phyloP scores from a whole-genome alignment of 495 filamentous ascomycete species.

The Hypoxylon lenormandii region DNA sequence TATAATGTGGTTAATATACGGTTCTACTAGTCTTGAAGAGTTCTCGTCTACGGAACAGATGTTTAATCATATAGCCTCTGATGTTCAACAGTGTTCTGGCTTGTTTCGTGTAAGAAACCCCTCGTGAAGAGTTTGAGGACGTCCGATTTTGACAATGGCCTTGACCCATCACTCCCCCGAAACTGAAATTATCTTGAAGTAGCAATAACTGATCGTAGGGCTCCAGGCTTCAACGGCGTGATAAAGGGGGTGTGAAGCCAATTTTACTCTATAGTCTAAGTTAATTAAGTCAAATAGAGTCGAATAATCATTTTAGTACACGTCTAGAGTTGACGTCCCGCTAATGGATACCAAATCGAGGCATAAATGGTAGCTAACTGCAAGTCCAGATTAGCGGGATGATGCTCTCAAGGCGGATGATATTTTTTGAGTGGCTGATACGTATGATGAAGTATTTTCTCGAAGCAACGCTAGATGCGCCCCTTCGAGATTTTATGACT shows the following conservation, averaged over 20 bases:
- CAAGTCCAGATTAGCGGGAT: no score
- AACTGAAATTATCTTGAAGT: no score
- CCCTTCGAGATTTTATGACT: constrained; percentile 14
- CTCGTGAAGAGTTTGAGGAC: neutral
- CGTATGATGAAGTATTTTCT: neutral
- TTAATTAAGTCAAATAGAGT: neutral
- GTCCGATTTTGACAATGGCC: no score
- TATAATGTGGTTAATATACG: constrained; percentile 42
- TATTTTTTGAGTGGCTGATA: no score
- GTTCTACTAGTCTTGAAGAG: constrained; percentile 14
- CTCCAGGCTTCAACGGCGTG: neutral
- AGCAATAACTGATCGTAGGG: no score
- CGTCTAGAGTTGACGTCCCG: no score
- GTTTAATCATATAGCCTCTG: neutral
- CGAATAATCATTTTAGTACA: neutral
- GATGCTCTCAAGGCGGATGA: no score
- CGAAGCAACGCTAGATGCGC: constrained; percentile 26
- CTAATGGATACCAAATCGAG: no score
- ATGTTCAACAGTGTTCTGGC: neutral
- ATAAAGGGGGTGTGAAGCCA: neutral
- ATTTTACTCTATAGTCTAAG: neutral
- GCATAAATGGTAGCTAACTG: no score
- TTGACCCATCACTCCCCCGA: no score
- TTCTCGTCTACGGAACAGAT: constrained; percentile 27
- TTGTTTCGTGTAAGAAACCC: neutral